Percentiles rank a stretch among this genome's conserved stretches.
These are phyloP conservation scores for Saturnispora halmiae DNA, from an alignment of 805 yeast species.

Conservation along the genomic window DNA sequence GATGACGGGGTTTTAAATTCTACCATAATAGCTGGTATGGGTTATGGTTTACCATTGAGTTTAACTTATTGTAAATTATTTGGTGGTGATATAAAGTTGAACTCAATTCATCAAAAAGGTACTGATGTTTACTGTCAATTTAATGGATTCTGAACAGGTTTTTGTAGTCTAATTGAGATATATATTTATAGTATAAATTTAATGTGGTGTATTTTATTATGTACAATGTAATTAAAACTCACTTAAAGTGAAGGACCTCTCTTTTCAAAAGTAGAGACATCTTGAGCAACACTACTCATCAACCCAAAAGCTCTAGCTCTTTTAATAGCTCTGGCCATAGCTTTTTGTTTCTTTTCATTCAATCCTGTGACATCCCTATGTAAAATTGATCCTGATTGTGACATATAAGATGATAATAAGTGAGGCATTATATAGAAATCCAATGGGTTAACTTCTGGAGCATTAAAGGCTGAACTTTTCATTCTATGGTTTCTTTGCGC, in stretches of 20 bases:
- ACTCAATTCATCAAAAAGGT: slow-evolving; percentile 69
- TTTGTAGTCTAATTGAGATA: too few species aligned
- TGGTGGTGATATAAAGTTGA: slow-evolving; percentile 60
- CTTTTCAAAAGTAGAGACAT: slow-evolving; percentile 33
- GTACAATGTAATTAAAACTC: not conserved
- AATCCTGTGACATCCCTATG: slow-evolving; percentile 68
- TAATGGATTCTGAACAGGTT: slow-evolving; percentile 1
- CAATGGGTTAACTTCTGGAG: slow-evolving; percentile 51
- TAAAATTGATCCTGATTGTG: slow-evolving; percentile 66
- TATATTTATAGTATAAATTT: too few species aligned
- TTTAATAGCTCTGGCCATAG: slow-evolving; percentile 66
- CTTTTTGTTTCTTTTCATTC: slow-evolving; percentile 55
- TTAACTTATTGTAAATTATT: slow-evolving; percentile 65
- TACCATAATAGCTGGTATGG: slow-evolving; percentile 83
- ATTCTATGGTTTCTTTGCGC: slow-evolving; percentile 17
- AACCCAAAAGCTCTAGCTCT: slow-evolving; percentile 76
- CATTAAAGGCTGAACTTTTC: slow-evolving; percentile 27
- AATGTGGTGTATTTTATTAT: not conserved
- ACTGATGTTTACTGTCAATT: slow-evolving; percentile 52
- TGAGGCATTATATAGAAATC: slow-evolving; percentile 68
- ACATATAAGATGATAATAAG: slow-evolving; percentile 53
- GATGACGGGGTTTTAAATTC: slow-evolving; percentile 53
- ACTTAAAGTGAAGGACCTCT: slow-evolving; percentile 24
- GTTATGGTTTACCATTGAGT: slow-evolving; percentile 87
- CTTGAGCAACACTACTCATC: slow-evolving; percentile 64